A percentile compares a stretch with the other conserved stretches of the same genome.
phyloP scores from a whole-genome alignment of 768 basidiomycete species.

The Amanita exitialis region DNA sequence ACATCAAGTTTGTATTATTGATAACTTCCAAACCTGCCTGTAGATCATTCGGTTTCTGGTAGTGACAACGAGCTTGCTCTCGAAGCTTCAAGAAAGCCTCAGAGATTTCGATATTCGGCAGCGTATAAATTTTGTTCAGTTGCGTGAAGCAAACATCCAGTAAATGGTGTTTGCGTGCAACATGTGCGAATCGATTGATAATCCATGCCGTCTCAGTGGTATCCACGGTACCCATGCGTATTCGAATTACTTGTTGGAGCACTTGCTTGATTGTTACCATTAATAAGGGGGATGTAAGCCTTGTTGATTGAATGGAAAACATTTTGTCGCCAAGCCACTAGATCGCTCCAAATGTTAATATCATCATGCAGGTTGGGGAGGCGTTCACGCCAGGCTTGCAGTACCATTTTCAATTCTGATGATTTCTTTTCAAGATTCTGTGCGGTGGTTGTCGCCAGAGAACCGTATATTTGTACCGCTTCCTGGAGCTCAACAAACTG shows the following conservation, averaged over 20 bases:
- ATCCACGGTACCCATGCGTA: slow-evolving; percentile 90
- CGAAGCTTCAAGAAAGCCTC: slow-evolving; percentile 98
- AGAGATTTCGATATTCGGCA: slow-evolving; percentile 99
- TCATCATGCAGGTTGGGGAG: slow-evolving; percentile 95
- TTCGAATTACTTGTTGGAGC: slow-evolving; percentile 50
- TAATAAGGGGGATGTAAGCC: slow-evolving; percentile 87
- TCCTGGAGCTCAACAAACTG: slow-evolving; percentile 98
- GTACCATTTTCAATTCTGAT: slow-evolving; percentile 89
- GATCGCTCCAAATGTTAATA: slow-evolving; percentile 96
- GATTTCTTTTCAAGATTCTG: slow-evolving; percentile 92
- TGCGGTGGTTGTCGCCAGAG: slow-evolving; percentile 76
- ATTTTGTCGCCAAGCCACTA: slow-evolving; percentile 99
- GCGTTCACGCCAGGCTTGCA: slow-evolving; percentile 95
- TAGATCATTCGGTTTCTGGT: slow-evolving; percentile 89
- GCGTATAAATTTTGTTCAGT: slow-evolving; percentile 93
- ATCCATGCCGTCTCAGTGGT: slow-evolving; percentile 99
- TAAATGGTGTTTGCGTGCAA: slow-evolving; percentile 93
- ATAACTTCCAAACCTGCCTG: slow-evolving; percentile 95
- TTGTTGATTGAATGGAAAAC: slow-evolving; percentile 97
- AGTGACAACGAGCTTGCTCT: slow-evolving; percentile 97
- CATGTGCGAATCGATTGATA: slow-evolving; percentile 98
- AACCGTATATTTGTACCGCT: slow-evolving; percentile 90
- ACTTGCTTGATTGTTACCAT: slow-evolving; percentile 40
- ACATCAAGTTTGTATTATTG: slow-evolving; percentile 98
- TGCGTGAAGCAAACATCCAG: slow-evolving; percentile 93